Conservation (phyloP, 2,329 filamentous ascomycete species). For the Cryphonectria naterciae region DNA sequence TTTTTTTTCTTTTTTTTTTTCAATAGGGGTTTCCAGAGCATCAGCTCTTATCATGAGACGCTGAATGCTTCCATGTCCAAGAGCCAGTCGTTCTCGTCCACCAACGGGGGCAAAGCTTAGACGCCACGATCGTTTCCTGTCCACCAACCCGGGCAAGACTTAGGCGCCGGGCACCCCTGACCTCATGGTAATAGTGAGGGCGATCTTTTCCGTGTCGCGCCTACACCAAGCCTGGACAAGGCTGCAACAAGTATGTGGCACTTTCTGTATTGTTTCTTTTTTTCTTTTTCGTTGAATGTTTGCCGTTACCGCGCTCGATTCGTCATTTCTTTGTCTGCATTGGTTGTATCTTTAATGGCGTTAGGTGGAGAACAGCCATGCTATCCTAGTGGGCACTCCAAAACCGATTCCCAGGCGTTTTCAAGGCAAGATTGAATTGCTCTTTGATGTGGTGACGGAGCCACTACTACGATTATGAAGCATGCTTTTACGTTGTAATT, state of each 20-base stretch:
- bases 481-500: slow-evolving; percentile 18
- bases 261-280: not conserved
- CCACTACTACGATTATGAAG: slow-evolving; percentile 25
- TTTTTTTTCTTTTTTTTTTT: not conserved
- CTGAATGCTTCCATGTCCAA: slow-evolving; percentile 36
- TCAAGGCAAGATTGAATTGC: not conserved
- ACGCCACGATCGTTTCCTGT: not conserved
- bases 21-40: slow-evolving; percentile 65
- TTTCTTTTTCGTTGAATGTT: not conserved
- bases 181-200: not conserved
- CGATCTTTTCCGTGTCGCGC: not conserved
- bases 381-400: not conserved
- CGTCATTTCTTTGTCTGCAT: not conserved
- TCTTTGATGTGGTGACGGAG: not conserved
- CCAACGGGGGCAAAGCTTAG: slow-evolving; percentile 23
- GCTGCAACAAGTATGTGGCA: not conserved
- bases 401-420: slow-evolving; percentile 1
- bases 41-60: slow-evolving; percentile 64
- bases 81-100: slow-evolving; percentile 28
- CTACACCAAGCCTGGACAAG: not conserved
- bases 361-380: not conserved
- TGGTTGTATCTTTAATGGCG: not conserved
- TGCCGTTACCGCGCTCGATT: not conserved
- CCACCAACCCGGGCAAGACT: not conserved
- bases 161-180: not conserved